phyloP scores from a whole-genome alignment of 345 rosid genomes.

The Gossypium australe region DNA sequence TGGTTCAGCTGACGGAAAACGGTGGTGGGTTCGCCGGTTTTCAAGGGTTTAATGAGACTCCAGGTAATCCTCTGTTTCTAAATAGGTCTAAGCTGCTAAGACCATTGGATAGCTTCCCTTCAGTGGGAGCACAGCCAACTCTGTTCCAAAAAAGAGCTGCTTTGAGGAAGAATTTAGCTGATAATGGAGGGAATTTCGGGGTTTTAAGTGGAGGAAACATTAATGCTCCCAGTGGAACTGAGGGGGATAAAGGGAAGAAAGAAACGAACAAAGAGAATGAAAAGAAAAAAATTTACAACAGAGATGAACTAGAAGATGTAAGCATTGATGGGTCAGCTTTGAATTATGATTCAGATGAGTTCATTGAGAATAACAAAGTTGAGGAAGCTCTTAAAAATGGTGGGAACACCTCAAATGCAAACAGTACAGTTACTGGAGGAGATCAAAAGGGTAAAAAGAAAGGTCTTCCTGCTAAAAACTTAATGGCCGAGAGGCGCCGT shows the following conservation, averaged over 20 bases:
- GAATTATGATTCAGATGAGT: slow-evolving; percentile 55
- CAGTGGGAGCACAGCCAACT: slow-evolving; percentile 53
- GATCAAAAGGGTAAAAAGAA: slow-evolving; percentile 52
- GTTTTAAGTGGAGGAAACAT: slow-evolving; percentile 2
- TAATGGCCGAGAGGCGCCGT: slow-evolving; percentile 70
- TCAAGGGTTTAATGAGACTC: slow-evolving; percentile 37
- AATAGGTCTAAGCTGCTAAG: slow-evolving; percentile 52
- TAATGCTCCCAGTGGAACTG: slow-evolving; percentile 20
- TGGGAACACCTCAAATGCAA: slow-evolving; percentile 39
- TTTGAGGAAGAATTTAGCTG: slow-evolving; percentile 42
- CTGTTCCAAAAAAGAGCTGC: slow-evolving; percentile 60
- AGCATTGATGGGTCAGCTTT: slow-evolving; percentile 47
- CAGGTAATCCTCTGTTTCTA: slow-evolving; percentile 29
- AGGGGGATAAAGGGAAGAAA: slow-evolving; percentile 38
- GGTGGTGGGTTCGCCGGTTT: slow-evolving; percentile 32
- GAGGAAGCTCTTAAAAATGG: slow-evolving; percentile 38
- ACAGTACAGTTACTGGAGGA: slow-evolving; percentile 35
- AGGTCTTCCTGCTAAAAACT: slow-evolving; percentile 63
- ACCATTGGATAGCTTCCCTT: slow-evolving; percentile 45
- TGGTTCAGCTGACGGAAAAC: slow-evolving; percentile 36
- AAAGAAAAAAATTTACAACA: slow-evolving; percentile 18
- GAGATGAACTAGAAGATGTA: slow-evolving; percentile 40
- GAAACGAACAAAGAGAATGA: slow-evolving; percentile 37
- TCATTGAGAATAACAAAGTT: slow-evolving; percentile 34
- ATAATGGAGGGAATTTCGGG: slow-evolving; percentile 25